Evolutionary conservation across 345 rosid genomes (phyloP), one percentile per base, ranked within the genome.

Genomic region (Camelina sativa): DNA sequence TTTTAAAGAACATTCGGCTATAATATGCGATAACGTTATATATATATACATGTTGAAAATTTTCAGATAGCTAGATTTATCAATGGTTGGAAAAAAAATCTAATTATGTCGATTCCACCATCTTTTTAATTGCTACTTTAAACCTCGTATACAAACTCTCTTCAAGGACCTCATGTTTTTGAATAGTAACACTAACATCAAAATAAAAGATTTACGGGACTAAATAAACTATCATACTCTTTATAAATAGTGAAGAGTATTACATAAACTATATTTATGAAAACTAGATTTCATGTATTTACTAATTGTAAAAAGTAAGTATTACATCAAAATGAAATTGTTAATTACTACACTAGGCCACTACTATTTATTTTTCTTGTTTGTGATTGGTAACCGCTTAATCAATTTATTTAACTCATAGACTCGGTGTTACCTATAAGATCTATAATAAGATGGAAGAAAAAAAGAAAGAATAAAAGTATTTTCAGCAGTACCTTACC

Each of bases 401-500:
- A 46, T 46, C 4, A 2, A 38, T 38, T 9, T 38, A 44, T 38
- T 9, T 38, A 44, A n/a, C 3, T 44, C 17, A 0, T 44, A 44
- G 8, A 2, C 2, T 43, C 52, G 16, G 9, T 9, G 52, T 41
- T 48, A 48, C 53, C 4, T 0, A 48, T 50, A 10, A 48, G 8
- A 48, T 7, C 7, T 44, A 15, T 44, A 12, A 12, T 13, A 4
- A 43, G 51, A 7, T 8, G 25, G 55, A 19, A 19, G 3, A 11
- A 37, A 20, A 20, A 8, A 34, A 6, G 1, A 7, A 34, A 34
- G 28, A 32, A 4, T 6, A 50, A 48, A 4, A 19, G 40, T 4
- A 3, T 13, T 9, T 15, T 53, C 23, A 32, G 28, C 28, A 43
- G 19, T 50, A 30, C 63, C 76, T 64, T 46, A 69, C 74, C 68